phyloP scores from a whole-genome alignment of 208 protist species.

The Leishmania gerbilli region DNA sequence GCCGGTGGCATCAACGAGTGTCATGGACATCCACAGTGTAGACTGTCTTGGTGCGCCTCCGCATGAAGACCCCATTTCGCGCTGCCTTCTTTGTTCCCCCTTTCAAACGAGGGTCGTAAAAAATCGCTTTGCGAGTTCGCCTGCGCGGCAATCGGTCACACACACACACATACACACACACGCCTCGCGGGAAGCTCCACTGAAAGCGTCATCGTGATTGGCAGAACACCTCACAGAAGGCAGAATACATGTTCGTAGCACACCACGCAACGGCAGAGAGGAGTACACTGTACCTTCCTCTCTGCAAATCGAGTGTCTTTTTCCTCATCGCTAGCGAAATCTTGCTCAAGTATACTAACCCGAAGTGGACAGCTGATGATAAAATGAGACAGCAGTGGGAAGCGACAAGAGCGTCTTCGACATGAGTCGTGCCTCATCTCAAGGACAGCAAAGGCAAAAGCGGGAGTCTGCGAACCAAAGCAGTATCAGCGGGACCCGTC shows the following conservation, averaged over 20 bases:
- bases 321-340: background rate
- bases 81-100: background rate
- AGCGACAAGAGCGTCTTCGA: constrained; percentile 35
- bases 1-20: background rate
- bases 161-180: no score
- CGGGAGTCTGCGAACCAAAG: background rate
- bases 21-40: background rate
- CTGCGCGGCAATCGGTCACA: background rate
- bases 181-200: background rate
- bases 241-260: background rate
- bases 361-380: constrained; percentile 1
- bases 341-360: constrained; percentile 48
- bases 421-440: background rate
- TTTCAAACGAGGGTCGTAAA: background rate
- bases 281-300: background rate
- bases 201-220: background rate
- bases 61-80: background rate
- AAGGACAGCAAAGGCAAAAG: background rate
- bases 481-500: background rate
- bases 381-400: constrained; percentile 23
- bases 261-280: background rate
- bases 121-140: background rate
- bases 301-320: background rate
- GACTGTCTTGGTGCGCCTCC: background rate
- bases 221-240: background rate